Conservation (phyloP, 2,329 filamentous ascomycete genomes). For the Colletotrichum kahawae region DNA sequence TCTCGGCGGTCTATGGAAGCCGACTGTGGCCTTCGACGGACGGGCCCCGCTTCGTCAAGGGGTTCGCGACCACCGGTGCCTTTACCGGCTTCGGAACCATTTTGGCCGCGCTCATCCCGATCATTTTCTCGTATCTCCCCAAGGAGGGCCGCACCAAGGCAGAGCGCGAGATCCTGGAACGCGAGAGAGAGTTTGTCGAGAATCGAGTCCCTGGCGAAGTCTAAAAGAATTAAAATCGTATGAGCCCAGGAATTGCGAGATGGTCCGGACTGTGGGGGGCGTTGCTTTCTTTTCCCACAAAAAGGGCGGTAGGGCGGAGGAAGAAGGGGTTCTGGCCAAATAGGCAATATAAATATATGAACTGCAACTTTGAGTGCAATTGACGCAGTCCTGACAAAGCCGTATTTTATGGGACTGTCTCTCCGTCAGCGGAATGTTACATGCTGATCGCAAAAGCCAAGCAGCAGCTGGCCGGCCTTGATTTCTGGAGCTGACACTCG, state of each 20-base stretch:
- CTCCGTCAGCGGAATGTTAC: not conserved
- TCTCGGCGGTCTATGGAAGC: slow-evolving; percentile 27
- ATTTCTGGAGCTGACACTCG: not conserved
- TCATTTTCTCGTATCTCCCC: slow-evolving; percentile 22
- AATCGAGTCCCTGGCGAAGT: not conserved
- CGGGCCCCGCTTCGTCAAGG: slow-evolving; percentile 14
- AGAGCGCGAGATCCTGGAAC: slow-evolving; percentile 10
- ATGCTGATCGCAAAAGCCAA: not conserved
- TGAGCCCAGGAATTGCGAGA: not conserved
- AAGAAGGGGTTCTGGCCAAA: not conserved
- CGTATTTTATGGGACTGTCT: not conserved
- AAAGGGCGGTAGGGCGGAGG: not conserved
- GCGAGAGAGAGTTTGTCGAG: not conserved
- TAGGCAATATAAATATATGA: not conserved
- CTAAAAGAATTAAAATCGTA: slow-evolving; percentile 1
- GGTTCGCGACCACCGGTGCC: slow-evolving; percentile 13
- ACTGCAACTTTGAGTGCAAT: not conserved
- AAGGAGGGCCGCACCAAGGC: slow-evolving; percentile 19
- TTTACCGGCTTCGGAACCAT: slow-evolving; percentile 15
- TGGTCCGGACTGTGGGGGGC: not conserved
- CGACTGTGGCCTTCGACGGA: slow-evolving; percentile 30
- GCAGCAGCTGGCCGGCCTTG: not conserved
- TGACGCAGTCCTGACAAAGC: not conserved
- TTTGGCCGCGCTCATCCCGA: slow-evolving; percentile 18
- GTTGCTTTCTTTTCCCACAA: not conserved